These are phyloP conservation scores for Heterobasidion irregulare DNA, from an alignment of 1,284 basidiomycete genomes.

Conservation along the genomic window DNA sequence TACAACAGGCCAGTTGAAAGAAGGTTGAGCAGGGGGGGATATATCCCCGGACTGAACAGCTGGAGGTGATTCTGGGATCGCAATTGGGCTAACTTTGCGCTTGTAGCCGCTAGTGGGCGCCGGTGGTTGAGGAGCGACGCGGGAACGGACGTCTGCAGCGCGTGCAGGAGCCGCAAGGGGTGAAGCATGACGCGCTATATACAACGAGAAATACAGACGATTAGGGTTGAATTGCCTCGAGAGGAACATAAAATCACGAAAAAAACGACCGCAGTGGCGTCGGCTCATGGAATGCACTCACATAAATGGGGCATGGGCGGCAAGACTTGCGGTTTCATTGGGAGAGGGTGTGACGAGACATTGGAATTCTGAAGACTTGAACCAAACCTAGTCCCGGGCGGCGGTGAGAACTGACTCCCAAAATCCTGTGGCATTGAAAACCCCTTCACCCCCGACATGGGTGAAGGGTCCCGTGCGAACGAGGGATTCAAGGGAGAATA, in stretches of 20 bases:
- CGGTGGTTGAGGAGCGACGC: not conserved
- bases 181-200: not conserved
- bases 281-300: not conserved
- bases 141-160: not conserved
- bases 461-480: not conserved
- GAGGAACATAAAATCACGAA: too few species aligned
- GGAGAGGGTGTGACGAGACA: not conserved
- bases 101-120: slow-evolving; percentile 4
- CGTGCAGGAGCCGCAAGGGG: not conserved
- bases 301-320: not conserved
- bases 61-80: not conserved
- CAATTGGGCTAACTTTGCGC: slow-evolving; percentile 6
- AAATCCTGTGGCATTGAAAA: not conserved
- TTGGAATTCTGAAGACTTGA: not conserved
- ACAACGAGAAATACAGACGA: not conserved
- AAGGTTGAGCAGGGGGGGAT: slow-evolving; percentile 3
- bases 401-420: not conserved
- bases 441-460: not conserved
- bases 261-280: too few species aligned
- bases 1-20: slow-evolving; percentile 32
- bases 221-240: too few species aligned
- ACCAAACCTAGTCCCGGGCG: not conserved
- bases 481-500: not conserved
- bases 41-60: not conserved
- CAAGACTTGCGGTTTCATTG: not conserved